phyloP scores from a whole-genome alignment of 495 filamentous ascomycete species.

The Neurospora sp. region DNA sequence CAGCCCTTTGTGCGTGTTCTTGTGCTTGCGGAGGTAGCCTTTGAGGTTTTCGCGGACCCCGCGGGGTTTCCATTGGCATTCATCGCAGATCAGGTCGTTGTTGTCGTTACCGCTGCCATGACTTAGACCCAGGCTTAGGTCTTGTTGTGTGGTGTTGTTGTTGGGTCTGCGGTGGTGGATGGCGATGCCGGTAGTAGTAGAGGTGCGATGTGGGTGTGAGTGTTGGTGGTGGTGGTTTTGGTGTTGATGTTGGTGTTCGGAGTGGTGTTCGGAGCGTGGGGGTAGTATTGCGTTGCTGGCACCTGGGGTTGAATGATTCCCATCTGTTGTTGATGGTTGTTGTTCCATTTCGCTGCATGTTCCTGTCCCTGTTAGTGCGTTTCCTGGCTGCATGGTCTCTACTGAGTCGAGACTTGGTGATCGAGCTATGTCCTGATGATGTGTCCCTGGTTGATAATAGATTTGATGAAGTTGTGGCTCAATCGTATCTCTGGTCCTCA shows the following conservation, averaged over 20 bases:
- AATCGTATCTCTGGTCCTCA: accelerated
- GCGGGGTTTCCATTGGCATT: constrained; percentile 29
- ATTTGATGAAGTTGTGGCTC: background rate
- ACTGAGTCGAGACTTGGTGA: background rate
- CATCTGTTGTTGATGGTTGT: background rate
- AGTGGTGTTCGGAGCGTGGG: background rate
- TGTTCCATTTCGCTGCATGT: background rate
- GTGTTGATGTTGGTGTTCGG: background rate
- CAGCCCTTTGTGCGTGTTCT: constrained; percentile 28
- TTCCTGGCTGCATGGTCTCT: background rate
- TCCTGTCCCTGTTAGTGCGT: background rate
- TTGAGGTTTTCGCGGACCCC: constrained; percentile 28
- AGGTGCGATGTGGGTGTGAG: background rate
- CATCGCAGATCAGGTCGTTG: constrained; percentile 26
- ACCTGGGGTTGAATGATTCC: too few relatives aligned
- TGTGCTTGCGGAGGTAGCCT: constrained; percentile 30
- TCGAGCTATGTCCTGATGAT: background rate
- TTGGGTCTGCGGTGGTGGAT: background rate
- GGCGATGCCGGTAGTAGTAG: background rate
- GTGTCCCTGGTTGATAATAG: background rate
- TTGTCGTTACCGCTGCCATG: background rate
- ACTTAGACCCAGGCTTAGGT: background rate
- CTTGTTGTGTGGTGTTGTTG: background rate
- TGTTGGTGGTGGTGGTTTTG: background rate
- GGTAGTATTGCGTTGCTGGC: background rate